Percentiles rank a stretch among this genome's conserved stretches.
phyloP scores from a whole-genome alignment of 345 rosid genomes.

The Eucalyptus coolabah region DNA sequence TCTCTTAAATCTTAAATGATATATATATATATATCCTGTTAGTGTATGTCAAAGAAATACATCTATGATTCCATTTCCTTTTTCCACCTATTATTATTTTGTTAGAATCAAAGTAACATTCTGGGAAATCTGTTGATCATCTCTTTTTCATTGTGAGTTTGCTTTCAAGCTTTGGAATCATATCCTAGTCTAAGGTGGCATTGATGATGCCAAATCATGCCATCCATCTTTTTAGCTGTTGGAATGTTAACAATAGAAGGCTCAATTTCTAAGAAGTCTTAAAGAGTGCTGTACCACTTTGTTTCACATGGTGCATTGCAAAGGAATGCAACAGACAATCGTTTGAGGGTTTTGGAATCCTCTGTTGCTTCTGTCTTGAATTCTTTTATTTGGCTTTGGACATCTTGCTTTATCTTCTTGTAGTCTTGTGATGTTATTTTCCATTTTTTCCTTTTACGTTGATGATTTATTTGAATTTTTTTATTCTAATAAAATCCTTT shows the following conservation, averaged over 20 bases:
- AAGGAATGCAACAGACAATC: not conserved
- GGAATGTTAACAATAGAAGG: not conserved
- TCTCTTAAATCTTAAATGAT: not conserved
- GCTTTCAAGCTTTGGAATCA: not conserved
- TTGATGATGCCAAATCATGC: not conserved
- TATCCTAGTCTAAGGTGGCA: not conserved
- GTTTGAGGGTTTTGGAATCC: not conserved
- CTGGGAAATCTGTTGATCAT: not conserved
- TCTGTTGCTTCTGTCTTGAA: not conserved
- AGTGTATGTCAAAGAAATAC: not conserved
- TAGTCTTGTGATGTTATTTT: not conserved
- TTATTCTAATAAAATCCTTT: not conserved
- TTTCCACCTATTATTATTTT: not conserved
- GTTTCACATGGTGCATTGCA: not conserved
- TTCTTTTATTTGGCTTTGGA: not conserved
- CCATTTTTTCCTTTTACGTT: not conserved
- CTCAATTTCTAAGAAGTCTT: not conserved
- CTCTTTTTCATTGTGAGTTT: not conserved
- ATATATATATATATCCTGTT: not conserved
- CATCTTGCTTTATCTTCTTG: not conserved
- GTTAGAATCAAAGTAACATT: not conserved
- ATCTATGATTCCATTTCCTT: not conserved
- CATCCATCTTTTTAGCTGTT: not conserved
- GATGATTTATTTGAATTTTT: not conserved
- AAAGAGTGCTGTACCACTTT: not conserved